A percentile compares a stretch with the other conserved stretches of the same genome.
Evolutionary conservation across 192 early-diverging fungal species (phyloP).

Genomic region (Coemansia sp.): DNA sequence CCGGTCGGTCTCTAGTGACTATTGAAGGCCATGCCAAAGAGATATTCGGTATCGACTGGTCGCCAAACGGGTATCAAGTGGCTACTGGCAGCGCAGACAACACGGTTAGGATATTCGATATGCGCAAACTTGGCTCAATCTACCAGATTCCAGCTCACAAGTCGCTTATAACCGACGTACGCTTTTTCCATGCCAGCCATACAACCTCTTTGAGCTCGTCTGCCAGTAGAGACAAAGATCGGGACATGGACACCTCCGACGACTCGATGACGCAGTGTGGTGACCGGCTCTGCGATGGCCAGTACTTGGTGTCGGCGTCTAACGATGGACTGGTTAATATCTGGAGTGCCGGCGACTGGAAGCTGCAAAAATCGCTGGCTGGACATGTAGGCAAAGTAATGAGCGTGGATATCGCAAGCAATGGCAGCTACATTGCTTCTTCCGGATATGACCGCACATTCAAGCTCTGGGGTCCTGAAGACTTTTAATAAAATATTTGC

Average conservation of each 20-base stretch:
- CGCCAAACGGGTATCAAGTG: conserved; percentile 90
- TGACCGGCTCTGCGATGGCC: conserved; percentile 60
- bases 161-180: conserved; percentile 84
- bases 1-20: conserved; percentile 84
- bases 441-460: conserved; percentile 92
- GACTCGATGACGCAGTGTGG: conserved; percentile 10
- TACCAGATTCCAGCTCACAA: conserved; percentile 92
- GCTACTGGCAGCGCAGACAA: conserved; percentile 93
- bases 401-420: conserved; percentile 75
- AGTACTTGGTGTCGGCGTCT: conserved; percentile 76
- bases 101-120: conserved; percentile 89
- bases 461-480: conserved; percentile 81
- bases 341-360: conserved; percentile 94
- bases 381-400: conserved; percentile 92
- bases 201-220: background rate
- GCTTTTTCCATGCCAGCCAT: conserved; percentile 57
- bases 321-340: conserved; percentile 93
- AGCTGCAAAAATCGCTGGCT: conserved; percentile 80
- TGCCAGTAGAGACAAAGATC: conserved; percentile 29
- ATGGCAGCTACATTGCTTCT: conserved; percentile 85
- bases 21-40: conserved; percentile 92
- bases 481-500: conserved; percentile 12
- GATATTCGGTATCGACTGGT: conserved; percentile 87
- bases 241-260: conserved; percentile 26
- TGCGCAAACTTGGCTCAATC: conserved; percentile 73